A percentile compares a stretch with the other conserved stretches of the same genome.
These are phyloP conservation scores for Evernia prunastri DNA, from an alignment of 495 filamentous ascomycete species.

Conservation along the genomic window DNA sequence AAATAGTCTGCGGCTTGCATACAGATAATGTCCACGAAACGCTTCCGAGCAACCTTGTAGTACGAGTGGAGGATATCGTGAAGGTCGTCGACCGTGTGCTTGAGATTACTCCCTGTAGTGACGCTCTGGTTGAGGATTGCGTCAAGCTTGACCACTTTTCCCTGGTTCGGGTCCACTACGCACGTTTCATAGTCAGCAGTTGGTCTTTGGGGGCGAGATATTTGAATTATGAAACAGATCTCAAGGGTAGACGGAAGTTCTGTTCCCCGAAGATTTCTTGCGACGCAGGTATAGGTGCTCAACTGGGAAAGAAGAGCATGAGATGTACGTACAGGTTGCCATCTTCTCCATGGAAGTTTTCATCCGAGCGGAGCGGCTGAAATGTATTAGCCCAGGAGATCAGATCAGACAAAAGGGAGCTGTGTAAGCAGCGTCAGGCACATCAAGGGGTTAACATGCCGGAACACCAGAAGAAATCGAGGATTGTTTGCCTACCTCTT, in stretches of 20 bases:
- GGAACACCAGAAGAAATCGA: not conserved
- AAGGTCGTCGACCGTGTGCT: conserved; percentile 43
- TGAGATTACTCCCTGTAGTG: conserved; percentile 31
- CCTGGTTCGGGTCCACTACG: conserved; percentile 1
- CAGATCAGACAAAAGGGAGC: not conserved
- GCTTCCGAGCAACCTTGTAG: conserved; percentile 51
- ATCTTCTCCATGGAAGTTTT: conserved; percentile 20
- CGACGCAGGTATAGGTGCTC: not conserved
- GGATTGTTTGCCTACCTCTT: conserved; percentile 28
- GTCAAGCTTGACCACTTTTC: conserved; percentile 26
- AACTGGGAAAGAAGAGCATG: not conserved
- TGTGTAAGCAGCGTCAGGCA: not conserved
- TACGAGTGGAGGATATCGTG: conserved; percentile 55
- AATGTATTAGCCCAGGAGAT: not conserved
- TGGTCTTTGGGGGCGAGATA: not conserved
- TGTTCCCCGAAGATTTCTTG: not conserved
- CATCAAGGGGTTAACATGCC: not conserved
- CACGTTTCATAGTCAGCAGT: not conserved
- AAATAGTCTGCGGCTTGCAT: conserved; percentile 35
- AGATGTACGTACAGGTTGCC: not conserved
- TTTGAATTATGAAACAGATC: not conserved
- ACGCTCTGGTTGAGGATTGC: conserved; percentile 18
- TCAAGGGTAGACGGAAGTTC: not conserved
- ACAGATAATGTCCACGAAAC: conserved; percentile 52
- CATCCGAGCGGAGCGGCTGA: conserved; percentile 27